Percentiles rank a stretch among this genome's conserved stretches.
These are phyloP conservation scores for Penicillium simplicissimum DNA, from an alignment of 495 filamentous ascomycete species.

Conservation along the genomic window DNA sequence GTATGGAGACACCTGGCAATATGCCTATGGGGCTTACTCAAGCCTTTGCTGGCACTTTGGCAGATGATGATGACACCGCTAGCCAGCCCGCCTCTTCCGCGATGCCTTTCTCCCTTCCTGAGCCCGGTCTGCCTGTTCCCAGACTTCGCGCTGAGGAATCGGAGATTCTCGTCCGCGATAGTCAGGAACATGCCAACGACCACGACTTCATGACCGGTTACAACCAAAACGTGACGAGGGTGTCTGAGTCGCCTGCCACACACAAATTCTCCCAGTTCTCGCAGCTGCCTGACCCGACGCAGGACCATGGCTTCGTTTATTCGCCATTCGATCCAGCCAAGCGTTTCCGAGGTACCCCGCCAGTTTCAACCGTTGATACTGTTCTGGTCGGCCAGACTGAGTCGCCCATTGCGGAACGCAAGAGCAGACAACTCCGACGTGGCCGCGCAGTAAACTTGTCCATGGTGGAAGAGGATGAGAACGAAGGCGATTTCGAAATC, in stretches of 20 bases:
- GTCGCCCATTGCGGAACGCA: constrained; percentile 62
- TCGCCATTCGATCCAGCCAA: constrained; percentile 56
- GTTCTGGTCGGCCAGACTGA: constrained; percentile 56
- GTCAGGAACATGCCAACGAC: constrained; percentile 50
- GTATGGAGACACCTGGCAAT: constrained; percentile 50
- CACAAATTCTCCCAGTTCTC: constrained; percentile 58
- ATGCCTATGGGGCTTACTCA: constrained; percentile 80
- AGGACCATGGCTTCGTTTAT: constrained; percentile 75
- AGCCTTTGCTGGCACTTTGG: constrained; percentile 91
- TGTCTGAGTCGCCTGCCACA: constrained; percentile 45
- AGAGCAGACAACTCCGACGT: constrained; percentile 58
- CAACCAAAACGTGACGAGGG: constrained; percentile 34
- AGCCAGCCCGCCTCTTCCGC: constrained; percentile 45
- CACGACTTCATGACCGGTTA: constrained; percentile 35
- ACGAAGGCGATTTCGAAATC: constrained; percentile 42
- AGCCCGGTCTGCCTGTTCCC: constrained; percentile 49
- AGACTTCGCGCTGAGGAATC: constrained; percentile 46
- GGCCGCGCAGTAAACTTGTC: constrained; percentile 36
- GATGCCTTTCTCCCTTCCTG: constrained; percentile 51
- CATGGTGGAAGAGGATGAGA: constrained; percentile 44
- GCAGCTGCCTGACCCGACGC: constrained; percentile 73
- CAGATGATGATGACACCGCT: constrained; percentile 54
- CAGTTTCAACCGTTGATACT: constrained; percentile 68
- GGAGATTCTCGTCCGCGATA: constrained; percentile 64
- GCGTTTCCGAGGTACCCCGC: constrained; percentile 62